These are phyloP conservation scores for Bretschneidera sinensis DNA, from an alignment of 345 rosid genomes.

Conservation along the genomic window DNA sequence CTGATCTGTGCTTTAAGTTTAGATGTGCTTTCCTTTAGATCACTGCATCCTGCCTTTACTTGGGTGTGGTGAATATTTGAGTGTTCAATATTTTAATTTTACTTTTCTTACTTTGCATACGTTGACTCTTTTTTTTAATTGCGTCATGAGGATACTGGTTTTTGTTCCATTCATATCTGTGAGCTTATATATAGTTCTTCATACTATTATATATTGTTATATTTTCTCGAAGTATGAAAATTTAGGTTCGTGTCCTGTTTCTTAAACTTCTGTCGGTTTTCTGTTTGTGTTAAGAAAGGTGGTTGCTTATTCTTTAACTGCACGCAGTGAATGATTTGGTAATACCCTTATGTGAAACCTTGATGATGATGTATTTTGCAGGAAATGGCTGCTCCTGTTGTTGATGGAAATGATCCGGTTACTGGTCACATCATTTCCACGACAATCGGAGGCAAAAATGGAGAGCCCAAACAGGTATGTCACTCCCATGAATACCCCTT, in stretches of 20 bases:
- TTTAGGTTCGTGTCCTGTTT: background rate
- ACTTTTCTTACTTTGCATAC: background rate
- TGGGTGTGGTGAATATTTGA: background rate
- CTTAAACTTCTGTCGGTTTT: background rate
- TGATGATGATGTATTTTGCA: conserved; percentile 25
- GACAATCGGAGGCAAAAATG: conserved; percentile 87
- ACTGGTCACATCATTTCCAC: conserved; percentile 90
- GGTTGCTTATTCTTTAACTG: no score
- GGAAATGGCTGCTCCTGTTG: conserved; percentile 72
- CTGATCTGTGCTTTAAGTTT: background rate
- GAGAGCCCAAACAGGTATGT: conserved; percentile 80
- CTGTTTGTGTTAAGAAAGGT: background rate
- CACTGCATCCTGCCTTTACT: background rate
- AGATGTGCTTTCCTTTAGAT: background rate
- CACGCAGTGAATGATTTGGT: background rate
- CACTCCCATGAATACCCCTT: background rate
- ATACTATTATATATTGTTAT: no score
- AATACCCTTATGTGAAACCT: background rate
- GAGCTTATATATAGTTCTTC: background rate
- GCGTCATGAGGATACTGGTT: background rate
- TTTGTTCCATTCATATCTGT: no score
- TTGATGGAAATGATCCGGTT: conserved; percentile 65
- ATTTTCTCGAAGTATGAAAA: background rate
- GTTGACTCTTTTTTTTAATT: no score
- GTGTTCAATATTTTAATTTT: background rate